Evolutionary conservation across 257 asterid genomes (phyloP), one percentile per base, ranked within the genome.

Genomic region (Penstemon barbatus): DNA sequence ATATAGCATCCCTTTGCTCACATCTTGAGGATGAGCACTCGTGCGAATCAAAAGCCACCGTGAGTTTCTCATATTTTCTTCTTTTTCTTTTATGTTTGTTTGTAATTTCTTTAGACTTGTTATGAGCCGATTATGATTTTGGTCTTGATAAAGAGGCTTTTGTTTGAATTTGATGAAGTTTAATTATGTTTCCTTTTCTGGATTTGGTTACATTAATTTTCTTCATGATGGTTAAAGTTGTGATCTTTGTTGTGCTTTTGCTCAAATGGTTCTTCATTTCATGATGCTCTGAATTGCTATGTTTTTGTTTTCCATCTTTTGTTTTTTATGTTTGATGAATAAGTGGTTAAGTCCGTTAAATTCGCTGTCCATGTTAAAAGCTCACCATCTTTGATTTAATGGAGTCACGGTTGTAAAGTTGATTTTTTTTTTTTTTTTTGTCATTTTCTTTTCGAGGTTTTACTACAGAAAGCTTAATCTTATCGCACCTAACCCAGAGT

Each of bases 21-120:
- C 96, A 92, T 83, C 95, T 92, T 0, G 95, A 92, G 69, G 85
- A 85, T 73, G 89, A 89, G 8, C 96, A 86, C 61, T 74, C 95
- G n/a, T 79, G 71, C 63, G 93, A 87, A 68, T 78, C 95, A 48
- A 89, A 74, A 82, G 71, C 89, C 77, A 75, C 91, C 43, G 98
- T 92, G 73, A 87, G 98, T 75, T 74, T 59, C 72, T 72, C 18
- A 39, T 71, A 25, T 1, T 25, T 25, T 25, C 33, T 25, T 25
- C 33, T 25, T 25, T 25, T 25, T 25, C 33, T 25, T 25, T 25
- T 25, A 1, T 25, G 33, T 25, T 25, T 25, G 33, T 25, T 25
- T 2, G 33, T 25, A 25, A 25, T 25, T 25, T 25, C 33, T 25
- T 25, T 25, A 25, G 33, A 25, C 2, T 25, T 25, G 33, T 25